These are phyloP conservation scores for Trichosporon sp. DNA, from an alignment of 1,284 basidiomycete species.

Conservation along the genomic window DNA sequence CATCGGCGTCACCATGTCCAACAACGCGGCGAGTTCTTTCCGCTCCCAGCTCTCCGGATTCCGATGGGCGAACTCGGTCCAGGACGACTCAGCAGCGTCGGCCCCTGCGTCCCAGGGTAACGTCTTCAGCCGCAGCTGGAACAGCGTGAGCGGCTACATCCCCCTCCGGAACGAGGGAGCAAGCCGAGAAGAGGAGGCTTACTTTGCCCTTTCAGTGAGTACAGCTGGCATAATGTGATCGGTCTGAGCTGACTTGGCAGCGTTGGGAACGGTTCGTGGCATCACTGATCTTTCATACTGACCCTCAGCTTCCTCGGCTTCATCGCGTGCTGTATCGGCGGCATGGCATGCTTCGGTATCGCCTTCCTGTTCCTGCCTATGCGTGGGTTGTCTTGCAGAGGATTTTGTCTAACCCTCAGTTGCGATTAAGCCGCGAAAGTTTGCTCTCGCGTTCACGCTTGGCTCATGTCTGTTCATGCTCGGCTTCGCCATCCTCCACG, in stretches of 20 bases:
- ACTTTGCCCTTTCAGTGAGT: slow-evolving; percentile 83
- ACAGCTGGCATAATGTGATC: slow-evolving; percentile 21
- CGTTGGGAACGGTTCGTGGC: slow-evolving; percentile 50
- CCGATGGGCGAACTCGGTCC: slow-evolving; percentile 76
- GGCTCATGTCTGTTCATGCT: slow-evolving; percentile 47
- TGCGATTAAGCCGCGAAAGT: slow-evolving; percentile 80
- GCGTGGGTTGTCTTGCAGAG: slow-evolving; percentile 42
- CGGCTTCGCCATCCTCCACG: slow-evolving; percentile 62
- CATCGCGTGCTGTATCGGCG: slow-evolving; percentile 83
- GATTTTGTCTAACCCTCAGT: slow-evolving; percentile 54
- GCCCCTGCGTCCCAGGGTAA: slow-evolving; percentile 62
- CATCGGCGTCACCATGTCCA: slow-evolving; percentile 36
- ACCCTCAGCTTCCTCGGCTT: slow-evolving; percentile 81
- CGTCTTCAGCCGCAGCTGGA: slow-evolving; percentile 59
- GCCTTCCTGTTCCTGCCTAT: slow-evolving; percentile 88
- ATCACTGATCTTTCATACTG: slow-evolving; percentile 2
- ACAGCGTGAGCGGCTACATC: slow-evolving; percentile 71
- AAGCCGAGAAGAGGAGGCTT: slow-evolving; percentile 94
- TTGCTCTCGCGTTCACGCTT: slow-evolving; percentile 79
- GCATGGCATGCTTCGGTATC: slow-evolving; percentile 91
- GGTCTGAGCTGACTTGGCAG: slow-evolving; percentile 28
- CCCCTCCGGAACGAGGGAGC: slow-evolving; percentile 80
- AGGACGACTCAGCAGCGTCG: slow-evolving; percentile 68
- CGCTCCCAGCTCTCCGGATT: slow-evolving; percentile 63
- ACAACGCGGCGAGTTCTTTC: slow-evolving; percentile 47